Conservation (phyloP, 768 basidiomycete genomes). For the Amanita molliuscula region DNA sequence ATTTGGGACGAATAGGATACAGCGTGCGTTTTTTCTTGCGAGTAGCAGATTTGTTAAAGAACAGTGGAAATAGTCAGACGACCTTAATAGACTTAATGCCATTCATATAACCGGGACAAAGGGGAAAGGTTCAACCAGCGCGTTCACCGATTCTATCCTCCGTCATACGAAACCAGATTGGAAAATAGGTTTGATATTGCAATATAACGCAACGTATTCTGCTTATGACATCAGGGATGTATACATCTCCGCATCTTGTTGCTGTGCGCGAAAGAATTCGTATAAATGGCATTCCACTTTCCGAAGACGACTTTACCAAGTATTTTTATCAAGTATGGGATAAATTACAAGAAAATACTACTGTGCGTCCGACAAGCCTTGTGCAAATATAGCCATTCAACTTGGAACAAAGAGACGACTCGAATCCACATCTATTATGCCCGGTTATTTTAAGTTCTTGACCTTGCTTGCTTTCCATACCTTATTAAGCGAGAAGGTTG, state of each 20-base stretch:
- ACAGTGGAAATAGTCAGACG: slow-evolving; percentile 44
- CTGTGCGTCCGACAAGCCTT: slow-evolving; percentile 27
- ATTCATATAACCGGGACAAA: slow-evolving; percentile 97
- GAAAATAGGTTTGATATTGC: slow-evolving; percentile 56
- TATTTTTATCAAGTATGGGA: slow-evolving; percentile 99
- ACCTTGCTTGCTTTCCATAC: slow-evolving; percentile 89
- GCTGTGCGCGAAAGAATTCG: slow-evolving; percentile 94
- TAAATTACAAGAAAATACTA: slow-evolving; percentile 49
- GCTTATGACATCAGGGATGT: slow-evolving; percentile 51
- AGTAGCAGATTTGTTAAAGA: slow-evolving; percentile 8
- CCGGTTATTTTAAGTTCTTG: slow-evolving; percentile 88
- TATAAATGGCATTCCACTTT: slow-evolving; percentile 82
- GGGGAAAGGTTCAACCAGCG: slow-evolving; percentile 95
- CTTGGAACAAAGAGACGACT: slow-evolving; percentile 29
- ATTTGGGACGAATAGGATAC: slow-evolving; percentile 80
- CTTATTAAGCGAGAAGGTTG: slow-evolving; percentile 73
- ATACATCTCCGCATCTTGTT: slow-evolving; percentile 94
- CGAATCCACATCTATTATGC: slow-evolving; percentile 55
- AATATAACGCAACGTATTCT: not conserved
- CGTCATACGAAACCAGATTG: slow-evolving; percentile 62
- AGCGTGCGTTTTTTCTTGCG: slow-evolving; percentile 34
- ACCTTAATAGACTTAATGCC: slow-evolving; percentile 83
- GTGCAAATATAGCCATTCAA: not conserved
- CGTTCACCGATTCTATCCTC: slow-evolving; percentile 83
- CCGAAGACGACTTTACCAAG: slow-evolving; percentile 78